Conservation (phyloP, 1,139 yeast species). For the Hyphopichia buzzinii region DNA sequence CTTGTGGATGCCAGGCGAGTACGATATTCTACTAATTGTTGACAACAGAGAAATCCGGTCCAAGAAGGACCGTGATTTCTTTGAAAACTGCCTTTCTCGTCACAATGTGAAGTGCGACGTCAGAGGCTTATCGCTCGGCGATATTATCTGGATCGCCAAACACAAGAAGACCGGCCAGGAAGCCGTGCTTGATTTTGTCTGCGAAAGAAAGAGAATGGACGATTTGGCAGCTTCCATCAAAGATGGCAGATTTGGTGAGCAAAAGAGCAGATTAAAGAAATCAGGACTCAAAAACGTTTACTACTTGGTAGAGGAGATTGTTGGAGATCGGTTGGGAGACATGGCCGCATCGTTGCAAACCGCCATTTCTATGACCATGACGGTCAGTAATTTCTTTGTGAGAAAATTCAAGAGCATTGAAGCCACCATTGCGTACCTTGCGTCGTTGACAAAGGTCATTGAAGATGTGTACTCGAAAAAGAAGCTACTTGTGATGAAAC, state of each 20-base stretch:
- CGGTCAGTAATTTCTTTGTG: constrained; percentile 64
- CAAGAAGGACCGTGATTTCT: constrained; percentile 60
- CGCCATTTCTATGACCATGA: constrained; percentile 69
- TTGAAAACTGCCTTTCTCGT: constrained; percentile 50
- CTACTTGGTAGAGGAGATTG: constrained; percentile 81
- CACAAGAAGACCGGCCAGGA: constrained; percentile 56
- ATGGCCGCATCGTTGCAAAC: constrained; percentile 72
- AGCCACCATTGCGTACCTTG: constrained; percentile 68
- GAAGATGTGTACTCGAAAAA: constrained; percentile 30
- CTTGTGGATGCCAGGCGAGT: constrained; percentile 42
- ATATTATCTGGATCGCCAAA: constrained; percentile 84
- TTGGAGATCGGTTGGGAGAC: constrained; percentile 34
- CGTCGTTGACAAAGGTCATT: constrained; percentile 54
- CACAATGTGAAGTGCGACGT: constrained; percentile 54
- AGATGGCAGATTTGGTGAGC: constrained; percentile 88
- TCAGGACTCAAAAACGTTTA: constrained; percentile 67
- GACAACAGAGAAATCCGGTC: constrained; percentile 83
- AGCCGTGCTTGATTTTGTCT: constrained; percentile 72
- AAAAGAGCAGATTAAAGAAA: constrained; percentile 69
- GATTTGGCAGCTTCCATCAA: constrained; percentile 80
- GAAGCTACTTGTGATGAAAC: constrained; percentile 48
- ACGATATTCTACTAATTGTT: constrained; percentile 58
- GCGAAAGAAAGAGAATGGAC: constrained; percentile 86
- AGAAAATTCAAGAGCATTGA: constrained; percentile 70
- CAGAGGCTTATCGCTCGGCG: constrained; percentile 74